Evolutionary conservation across 176 grass and related monocot genomes (phyloP).

Genomic region (Carex kokanica): DNA sequence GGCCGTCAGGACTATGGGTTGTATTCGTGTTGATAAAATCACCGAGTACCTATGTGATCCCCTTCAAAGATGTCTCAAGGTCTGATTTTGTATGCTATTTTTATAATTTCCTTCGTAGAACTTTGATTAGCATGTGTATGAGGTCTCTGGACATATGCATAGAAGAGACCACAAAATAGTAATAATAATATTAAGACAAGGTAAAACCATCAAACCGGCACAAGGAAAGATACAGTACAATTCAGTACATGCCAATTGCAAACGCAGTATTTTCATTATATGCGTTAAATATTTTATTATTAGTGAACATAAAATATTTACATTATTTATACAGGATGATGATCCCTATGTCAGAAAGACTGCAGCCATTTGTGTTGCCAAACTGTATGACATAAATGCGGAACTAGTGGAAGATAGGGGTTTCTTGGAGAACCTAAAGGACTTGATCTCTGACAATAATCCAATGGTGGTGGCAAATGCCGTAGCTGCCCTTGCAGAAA

Average conservation of each 20-base stretch:
- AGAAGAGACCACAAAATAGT: neutral
- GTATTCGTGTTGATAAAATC: slow-evolving; percentile 98
- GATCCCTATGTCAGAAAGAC: slow-evolving; percentile 99
- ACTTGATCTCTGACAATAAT: slow-evolving; percentile 99
- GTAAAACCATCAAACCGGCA: neutral
- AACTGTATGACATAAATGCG: slow-evolving; percentile 98
- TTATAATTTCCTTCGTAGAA: slow-evolving; percentile 1
- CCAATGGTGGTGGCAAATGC: slow-evolving; percentile 99
- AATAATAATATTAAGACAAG: neutral
- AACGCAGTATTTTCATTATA: neutral
- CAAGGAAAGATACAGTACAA: neutral
- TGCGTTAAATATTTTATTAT: neutral
- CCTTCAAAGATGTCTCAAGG: slow-evolving; percentile 99
- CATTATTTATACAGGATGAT: slow-evolving; percentile 58
- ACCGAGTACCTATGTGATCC: slow-evolving; percentile 99
- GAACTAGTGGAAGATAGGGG: slow-evolving; percentile 97
- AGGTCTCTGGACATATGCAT: neutral
- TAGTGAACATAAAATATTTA: neutral
- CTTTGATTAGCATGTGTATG: neutral
- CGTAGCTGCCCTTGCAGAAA: slow-evolving; percentile 95
- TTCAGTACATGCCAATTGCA: neutral
- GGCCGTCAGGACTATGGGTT: slow-evolving; percentile 99
- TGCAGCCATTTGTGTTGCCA: slow-evolving; percentile 97
- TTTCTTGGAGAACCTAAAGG: slow-evolving; percentile 86
- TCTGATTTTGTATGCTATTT: slow-evolving; percentile 23